Evolutionary conservation across 225 moss, liverwort and hornwort genomes (phyloP).

Genomic region (Rhytidiadelphus loreus): DNA sequence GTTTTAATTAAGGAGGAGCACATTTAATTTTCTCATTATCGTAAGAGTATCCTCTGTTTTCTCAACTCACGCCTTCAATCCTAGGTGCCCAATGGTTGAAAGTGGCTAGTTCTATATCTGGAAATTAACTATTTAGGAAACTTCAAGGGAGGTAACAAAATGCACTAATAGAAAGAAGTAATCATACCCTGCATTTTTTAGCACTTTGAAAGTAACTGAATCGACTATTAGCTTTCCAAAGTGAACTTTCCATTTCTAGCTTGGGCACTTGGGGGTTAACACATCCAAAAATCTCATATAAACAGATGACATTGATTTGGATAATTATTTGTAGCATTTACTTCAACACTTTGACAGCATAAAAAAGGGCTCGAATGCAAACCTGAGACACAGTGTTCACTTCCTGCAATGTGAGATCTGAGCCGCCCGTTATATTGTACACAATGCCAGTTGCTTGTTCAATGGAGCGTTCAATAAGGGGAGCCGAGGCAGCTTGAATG

Average conservation of each 20-base stretch:
- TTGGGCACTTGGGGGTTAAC: not conserved
- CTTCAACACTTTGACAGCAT: not conserved
- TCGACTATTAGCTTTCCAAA: not conserved
- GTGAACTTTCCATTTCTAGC: not conserved
- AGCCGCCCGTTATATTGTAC: slow-evolving; percentile 81
- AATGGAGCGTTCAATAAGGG: slow-evolving; percentile 77
- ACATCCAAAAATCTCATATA: not conserved
- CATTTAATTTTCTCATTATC: not conserved
- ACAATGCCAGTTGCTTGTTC: slow-evolving; percentile 83
- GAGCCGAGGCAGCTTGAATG: slow-evolving; percentile 73
- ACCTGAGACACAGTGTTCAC: slow-evolving; percentile 87
- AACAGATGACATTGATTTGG: not conserved
- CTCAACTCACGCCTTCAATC: not conserved
- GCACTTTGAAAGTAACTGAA: not conserved
- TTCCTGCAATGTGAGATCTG: slow-evolving; percentile 80
- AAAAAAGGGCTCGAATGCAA: not conserved
- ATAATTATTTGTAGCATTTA: not conserved
- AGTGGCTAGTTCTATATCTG: not conserved
- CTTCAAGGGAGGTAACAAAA: not conserved
- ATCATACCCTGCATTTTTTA: not conserved
- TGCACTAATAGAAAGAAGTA: not conserved
- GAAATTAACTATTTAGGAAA: not conserved
- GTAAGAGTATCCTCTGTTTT: not conserved
- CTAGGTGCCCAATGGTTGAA: not conserved
- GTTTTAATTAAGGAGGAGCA: no score